phyloP scores from a whole-genome alignment of 2,329 filamentous ascomycete genomes.

The Fusarium pseudonygamai region DNA sequence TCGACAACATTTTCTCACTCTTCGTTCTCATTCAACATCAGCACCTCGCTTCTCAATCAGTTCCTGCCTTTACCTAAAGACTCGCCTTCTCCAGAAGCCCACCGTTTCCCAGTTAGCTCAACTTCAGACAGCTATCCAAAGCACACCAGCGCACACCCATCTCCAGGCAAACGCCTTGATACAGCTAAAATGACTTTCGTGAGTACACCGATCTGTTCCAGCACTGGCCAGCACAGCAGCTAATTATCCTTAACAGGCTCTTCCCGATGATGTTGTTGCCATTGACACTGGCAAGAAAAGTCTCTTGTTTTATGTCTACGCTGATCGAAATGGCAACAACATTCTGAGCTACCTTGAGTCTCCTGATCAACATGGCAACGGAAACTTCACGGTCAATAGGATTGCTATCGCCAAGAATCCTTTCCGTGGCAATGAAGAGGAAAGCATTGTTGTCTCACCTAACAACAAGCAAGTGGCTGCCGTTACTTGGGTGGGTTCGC shows the following conservation, averaged over 20 bases:
- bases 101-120: fast-evolving
- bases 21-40: fast-evolving
- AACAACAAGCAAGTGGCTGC: background rate
- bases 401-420: too few relatives aligned
- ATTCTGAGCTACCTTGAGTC: fast-evolving
- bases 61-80: fast-evolving
- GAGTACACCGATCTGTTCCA: background rate
- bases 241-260: fast-evolving
- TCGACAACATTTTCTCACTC: background rate
- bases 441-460: background rate
- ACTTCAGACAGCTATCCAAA: background rate
- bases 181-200: background rate
- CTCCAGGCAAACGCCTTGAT: fast-evolving
- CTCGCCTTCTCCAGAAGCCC: fast-evolving
- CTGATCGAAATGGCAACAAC: fast-evolving
- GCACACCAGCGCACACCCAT: fast-evolving
- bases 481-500: fast-evolving
- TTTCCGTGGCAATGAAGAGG: fast-evolving
- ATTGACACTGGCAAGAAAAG: fast-evolving
- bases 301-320: background rate
- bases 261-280: background rate
- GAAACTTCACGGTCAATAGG: too few relatives aligned
- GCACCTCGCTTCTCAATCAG: fast-evolving
- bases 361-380: too few relatives aligned
- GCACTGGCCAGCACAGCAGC: too few relatives aligned